A percentile compares a stretch with the other conserved stretches of the same genome.
Conservation (phyloP, 2,329 filamentous ascomycete genomes). For the Apiospora aurea region DNA sequence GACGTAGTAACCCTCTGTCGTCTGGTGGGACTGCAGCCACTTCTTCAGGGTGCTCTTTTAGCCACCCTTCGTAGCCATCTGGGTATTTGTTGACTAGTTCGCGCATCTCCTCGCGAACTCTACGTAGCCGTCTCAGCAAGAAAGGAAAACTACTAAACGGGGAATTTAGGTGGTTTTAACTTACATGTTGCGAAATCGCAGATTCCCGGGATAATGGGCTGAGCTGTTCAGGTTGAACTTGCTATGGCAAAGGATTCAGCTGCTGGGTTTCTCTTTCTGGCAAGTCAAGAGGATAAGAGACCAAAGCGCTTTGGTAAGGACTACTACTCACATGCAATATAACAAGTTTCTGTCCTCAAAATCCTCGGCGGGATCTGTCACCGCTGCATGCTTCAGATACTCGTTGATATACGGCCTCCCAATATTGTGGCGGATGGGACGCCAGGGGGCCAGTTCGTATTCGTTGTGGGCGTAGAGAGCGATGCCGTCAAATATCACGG, state of each 20-base stretch:
- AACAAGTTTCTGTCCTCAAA: constrained; percentile 32
- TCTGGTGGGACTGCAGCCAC: neutral
- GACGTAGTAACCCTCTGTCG: neutral
- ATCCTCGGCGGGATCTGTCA: constrained; percentile 32
- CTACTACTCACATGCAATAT: constrained; percentile 30
- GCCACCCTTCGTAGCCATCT: neutral
- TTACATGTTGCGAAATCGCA: constrained; percentile 22
- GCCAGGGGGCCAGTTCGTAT: constrained; percentile 27
- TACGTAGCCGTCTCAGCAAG: neutral
- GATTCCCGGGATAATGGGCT: constrained; percentile 22
- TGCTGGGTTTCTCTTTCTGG: neutral
- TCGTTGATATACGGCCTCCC: constrained; percentile 11
- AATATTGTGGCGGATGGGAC: neutral
- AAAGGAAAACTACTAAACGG: neutral
- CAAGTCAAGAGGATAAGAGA: neutral
- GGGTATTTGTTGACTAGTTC: neutral
- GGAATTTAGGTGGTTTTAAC: neutral
- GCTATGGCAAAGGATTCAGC: neutral
- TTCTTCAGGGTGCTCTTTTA: neutral
- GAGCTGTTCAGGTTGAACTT: constrained; percentile 23
- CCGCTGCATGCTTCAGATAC: constrained; percentile 26
- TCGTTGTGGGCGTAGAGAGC: constrained; percentile 38
- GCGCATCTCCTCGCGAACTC: neutral
- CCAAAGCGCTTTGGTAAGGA: too few relatives aligned
- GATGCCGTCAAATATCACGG: constrained; percentile 26